Base-by-base conservation (phyloP, 768 basidiomycete genomes). In the Basidioascus undulatus region DNA sequence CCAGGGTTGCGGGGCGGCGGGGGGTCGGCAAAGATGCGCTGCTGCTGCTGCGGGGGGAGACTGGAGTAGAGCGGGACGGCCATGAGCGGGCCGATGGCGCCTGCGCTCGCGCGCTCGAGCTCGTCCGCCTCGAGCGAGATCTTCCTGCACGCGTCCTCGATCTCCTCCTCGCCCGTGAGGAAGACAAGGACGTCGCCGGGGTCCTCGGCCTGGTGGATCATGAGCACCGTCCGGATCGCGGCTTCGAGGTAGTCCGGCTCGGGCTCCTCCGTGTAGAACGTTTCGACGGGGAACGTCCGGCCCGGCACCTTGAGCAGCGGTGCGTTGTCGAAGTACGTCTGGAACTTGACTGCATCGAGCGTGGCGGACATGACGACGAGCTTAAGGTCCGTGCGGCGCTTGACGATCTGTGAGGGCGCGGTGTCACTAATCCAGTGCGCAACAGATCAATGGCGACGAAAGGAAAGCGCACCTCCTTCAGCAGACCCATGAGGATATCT, bases 331-430 rank as follows among this genome's bases (percentile, higher is more conserved):
- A 94, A 94, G 65, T 94, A 98, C 52, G 76, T 80, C 57, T 86
- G 84, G 61, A 96, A 96, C 57, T 96, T 96, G 55, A 78, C 67
- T 1, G 89, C 82, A 53, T 94, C 89, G 16, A 98, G 74, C 1
- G 92, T 98, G 13, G 92, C 92, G 30, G 80, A 84, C 89, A 98
- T 98, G 65, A 98, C 62, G 47, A 98, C 87, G 57, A 96, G 75
- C 63, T 92, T 96, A 48, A 98, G 71, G 57, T 98, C 89, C 1
- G 68, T 46, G 26, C 92, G 73, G 47, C 68, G 70, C 54, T 72
- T 74, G 3, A 76, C 76, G 19, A 98, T 55, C 56, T 57, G 35
- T n/a, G n/a, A n/a, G n/a, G n/a, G n/a, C n/a, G n/a, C n/a, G n/a
- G 12, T 11, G 31, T 37, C 35, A 42, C 39, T 21, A 4, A 30